Base-by-base conservation (phyloP, 108 stramenopile species). In the Poteriospumella lacustris region DNA sequence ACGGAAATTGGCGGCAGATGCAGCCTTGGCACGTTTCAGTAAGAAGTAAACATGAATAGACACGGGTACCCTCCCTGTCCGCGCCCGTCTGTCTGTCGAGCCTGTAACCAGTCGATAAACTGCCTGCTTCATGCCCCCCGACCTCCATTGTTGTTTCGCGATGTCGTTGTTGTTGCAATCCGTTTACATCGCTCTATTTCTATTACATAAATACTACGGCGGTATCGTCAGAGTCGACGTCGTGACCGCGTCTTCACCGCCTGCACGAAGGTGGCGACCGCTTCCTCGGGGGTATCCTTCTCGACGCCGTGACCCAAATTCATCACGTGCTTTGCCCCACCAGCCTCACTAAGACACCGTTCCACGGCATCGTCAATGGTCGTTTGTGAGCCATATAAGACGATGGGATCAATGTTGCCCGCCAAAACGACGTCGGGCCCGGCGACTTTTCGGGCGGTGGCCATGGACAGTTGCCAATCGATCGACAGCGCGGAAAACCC, bases 261-360 rank as follows among this genome's bases (percentile, higher is more conserved):
- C 75, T 97, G 94, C 0, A 97, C 92, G 68, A 96, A 76, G 89
- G 91, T 90, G 0, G 87, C 91, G 2, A 96, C 97, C 26, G 92
- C 88, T 82, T 90, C 92, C 80, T 97, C 97, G 2, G 94, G 93
- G 19, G 94, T 96, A 29, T 91, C 92, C 84, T 96, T 93, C 89
- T 94, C 88, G 15, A 97, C 95, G 15, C 97, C 97, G 85, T 97
- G 97, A n/a, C 97, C 97, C 43, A 97, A 86, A 76, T 97, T 97
- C 39, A 97, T 81, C 58, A 97, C 85, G 76, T 96, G 95, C 42
- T 93, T 93, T 39, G 90, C 88, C 0, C 94, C 93, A n/a, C 94
- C 95, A 39, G 95, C 96, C 77, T 91, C 89, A 58, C 91, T 89
- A 59, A 96, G 92, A 79, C 94, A 95, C 3, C 92, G 92, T 34